Evolutionary conservation across 2,329 filamentous ascomycete genomes (phyloP).

Genomic region (Thielaviopsis punctulata): DNA sequence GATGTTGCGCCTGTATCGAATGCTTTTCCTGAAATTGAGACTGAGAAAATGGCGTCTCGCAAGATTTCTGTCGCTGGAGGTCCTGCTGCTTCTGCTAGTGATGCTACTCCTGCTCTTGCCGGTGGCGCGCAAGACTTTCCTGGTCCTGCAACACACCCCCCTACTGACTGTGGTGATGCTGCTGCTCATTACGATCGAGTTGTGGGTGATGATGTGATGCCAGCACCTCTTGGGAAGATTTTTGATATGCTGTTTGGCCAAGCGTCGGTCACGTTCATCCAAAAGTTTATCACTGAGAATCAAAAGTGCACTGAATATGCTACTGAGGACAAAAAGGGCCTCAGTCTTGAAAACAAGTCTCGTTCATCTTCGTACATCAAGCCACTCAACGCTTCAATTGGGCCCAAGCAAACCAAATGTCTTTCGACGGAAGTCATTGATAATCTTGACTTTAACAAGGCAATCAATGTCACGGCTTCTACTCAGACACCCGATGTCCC

Average conservation of each 20-base stretch:
- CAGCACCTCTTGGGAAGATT: slow-evolving; percentile 79
- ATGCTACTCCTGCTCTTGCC: slow-evolving; percentile 22
- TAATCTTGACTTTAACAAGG: slow-evolving; percentile 68
- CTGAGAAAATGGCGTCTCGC: slow-evolving; percentile 46
- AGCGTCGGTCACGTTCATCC: slow-evolving; percentile 63
- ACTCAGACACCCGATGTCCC: slow-evolving; percentile 92
- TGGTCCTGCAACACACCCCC: slow-evolving; percentile 61
- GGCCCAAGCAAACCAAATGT: slow-evolving; percentile 88
- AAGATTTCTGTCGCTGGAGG: slow-evolving; percentile 45
- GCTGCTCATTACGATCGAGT: slow-evolving; percentile 69
- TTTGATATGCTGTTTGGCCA: slow-evolving; percentile 80
- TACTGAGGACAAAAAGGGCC: slow-evolving; percentile 67
- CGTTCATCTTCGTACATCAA: slow-evolving; percentile 81
- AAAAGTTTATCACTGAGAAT: slow-evolving; percentile 68
- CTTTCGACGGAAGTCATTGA: slow-evolving; percentile 77
- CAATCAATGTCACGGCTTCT: slow-evolving; percentile 62
- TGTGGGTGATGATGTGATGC: slow-evolving; percentile 70
- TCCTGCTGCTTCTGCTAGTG: slow-evolving; percentile 19
- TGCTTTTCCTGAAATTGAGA: slow-evolving; percentile 27
- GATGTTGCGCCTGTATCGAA: slow-evolving; percentile 16
- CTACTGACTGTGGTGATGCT: slow-evolving; percentile 72
- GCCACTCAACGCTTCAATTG: slow-evolving; percentile 66
- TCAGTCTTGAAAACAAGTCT: slow-evolving; percentile 56
- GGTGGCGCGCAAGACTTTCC: slow-evolving; percentile 50
- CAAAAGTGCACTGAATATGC: slow-evolving; percentile 82